Conservation (phyloP, 371 early-diverging fungal species). For the Amoeboradix gromovi region DNA sequence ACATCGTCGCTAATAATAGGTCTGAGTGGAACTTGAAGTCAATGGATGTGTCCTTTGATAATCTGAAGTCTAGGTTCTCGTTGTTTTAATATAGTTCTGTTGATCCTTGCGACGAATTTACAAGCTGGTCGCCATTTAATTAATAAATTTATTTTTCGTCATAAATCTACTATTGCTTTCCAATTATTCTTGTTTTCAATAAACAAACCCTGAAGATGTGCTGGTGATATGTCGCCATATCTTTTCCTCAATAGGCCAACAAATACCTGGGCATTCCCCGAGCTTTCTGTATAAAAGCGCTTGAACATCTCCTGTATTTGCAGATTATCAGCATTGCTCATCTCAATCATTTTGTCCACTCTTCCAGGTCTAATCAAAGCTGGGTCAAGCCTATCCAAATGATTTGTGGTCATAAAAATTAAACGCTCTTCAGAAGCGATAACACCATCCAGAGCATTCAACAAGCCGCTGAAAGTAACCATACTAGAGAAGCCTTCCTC, state of each 20-base stretch:
- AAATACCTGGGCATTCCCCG: conserved; percentile 31
- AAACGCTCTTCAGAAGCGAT: conserved; percentile 88
- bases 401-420: conserved; percentile 97
- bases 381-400: conserved; percentile 74
- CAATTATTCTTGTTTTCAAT: conserved; percentile 40
- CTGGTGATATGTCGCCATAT: conserved; percentile 28
- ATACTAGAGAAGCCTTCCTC: conserved; percentile 38
- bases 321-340: conserved; percentile 46
- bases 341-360: conserved; percentile 66
- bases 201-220: conserved; percentile 80
- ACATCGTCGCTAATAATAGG: too few relatives aligned
- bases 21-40: background rate
- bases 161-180: background rate
- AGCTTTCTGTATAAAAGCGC: conserved; percentile 40
- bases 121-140: background rate
- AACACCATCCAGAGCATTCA: conserved; percentile 97
- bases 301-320: conserved; percentile 58
- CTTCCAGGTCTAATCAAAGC: conserved; percentile 94
- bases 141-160: background rate
- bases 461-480: conserved; percentile 90
- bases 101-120: too few relatives aligned
- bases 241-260: conserved; percentile 15
- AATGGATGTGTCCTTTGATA: too few relatives aligned
- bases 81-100: too few relatives aligned
- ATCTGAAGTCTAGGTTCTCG: too few relatives aligned